Evolutionary conservation across 177 flowering plant genomes (phyloP).

Genomic region (Tripterygium wilfordii): DNA sequence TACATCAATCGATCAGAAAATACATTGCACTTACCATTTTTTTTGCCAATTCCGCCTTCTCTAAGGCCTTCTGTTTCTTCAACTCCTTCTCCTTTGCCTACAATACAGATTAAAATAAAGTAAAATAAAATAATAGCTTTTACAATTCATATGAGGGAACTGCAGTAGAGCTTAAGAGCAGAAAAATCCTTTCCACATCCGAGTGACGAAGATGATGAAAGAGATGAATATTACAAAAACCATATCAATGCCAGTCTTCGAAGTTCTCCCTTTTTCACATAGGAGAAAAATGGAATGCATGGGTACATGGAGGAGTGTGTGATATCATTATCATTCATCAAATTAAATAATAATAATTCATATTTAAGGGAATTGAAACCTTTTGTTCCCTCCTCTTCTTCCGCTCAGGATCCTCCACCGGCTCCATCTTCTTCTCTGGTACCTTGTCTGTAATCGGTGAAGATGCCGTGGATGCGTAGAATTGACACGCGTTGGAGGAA

Average conservation of each 20-base stretch:
- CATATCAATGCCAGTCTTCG: not conserved
- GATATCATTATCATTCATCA: not conserved
- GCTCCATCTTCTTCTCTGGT: conserved; percentile 11
- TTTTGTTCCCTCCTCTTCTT: conserved; percentile 82
- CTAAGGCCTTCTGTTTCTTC: conserved; percentile 64
- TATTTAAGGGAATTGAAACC: conserved; percentile 21
- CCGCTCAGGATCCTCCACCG: conserved; percentile 48
- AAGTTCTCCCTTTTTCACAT: not conserved
- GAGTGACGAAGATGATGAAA: no score
- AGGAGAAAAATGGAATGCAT: no score
- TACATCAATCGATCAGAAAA: not conserved
- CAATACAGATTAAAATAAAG: not conserved
- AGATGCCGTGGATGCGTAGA: no score
- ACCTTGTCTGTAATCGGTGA: no score
- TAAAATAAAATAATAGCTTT: not conserved
- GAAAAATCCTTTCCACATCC: no score
- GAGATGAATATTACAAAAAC: not conserved
- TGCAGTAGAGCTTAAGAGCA: no score
- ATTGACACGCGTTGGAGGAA: no score
- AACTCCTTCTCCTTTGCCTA: conserved; percentile 79
- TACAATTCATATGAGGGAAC: not conserved
- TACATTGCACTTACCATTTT: not conserved
- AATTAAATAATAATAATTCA: not conserved
- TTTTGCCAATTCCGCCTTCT: conserved; percentile 48
- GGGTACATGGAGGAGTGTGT: no score